Percentiles rank a stretch among this genome's conserved stretches.
Evolutionary conservation across 306 rosid genomes (phyloP).

Genomic region (Citrullus mucosospermus): DNA sequence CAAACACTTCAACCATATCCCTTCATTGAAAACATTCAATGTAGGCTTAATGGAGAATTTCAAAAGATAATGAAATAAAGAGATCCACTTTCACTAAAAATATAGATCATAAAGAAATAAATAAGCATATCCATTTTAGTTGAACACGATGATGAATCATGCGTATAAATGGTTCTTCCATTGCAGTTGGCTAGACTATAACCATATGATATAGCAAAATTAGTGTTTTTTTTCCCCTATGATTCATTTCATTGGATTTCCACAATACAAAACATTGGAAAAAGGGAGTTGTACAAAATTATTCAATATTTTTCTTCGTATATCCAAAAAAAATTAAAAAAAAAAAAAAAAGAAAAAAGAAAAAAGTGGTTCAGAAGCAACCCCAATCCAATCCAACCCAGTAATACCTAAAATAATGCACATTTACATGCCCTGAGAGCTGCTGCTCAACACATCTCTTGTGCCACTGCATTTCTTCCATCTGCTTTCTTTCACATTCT

Average conservation of each 20-base stretch:
- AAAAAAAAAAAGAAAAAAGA: too few relatives aligned
- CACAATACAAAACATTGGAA: neutral
- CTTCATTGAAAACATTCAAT: too few relatives aligned
- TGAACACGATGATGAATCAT: neutral
- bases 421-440: conserved; percentile 4
- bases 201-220: neutral
- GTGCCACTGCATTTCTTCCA: neutral
- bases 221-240: neutral
- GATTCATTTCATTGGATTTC: neutral
- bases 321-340: neutral
- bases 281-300: neutral
- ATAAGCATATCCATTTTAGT: neutral
- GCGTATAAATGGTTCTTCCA: neutral
- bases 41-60: too few relatives aligned
- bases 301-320: neutral
- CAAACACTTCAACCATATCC: too few relatives aligned
- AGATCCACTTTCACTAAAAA: neutral
- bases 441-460: conserved; percentile 1
- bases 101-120: neutral
- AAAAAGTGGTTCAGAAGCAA: neutral
- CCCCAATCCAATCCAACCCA: neutral
- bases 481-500: neutral
- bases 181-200: neutral
- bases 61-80: neutral
- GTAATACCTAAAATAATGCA: conserved; percentile 4